A percentile compares a stretch with the other conserved stretches of the same genome.
Evolutionary conservation across 148 eudicot genomes (phyloP).

Genomic region (Agrostemma githago): DNA sequence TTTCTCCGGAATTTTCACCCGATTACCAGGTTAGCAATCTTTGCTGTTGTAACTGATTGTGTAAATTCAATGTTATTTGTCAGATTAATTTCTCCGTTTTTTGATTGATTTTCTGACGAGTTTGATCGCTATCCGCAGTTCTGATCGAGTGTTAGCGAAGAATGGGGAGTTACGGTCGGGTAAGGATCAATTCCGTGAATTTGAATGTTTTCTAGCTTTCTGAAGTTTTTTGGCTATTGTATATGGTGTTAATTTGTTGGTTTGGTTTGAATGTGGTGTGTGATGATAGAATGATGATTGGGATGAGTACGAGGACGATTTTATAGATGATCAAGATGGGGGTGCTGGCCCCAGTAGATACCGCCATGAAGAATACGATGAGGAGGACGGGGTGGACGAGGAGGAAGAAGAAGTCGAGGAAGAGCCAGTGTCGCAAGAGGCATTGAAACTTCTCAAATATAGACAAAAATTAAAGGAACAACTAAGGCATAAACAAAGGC

Average conservation of each 20-base stretch:
- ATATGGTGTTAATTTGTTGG: not conserved
- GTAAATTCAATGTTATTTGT: not conserved
- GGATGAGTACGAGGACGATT: constrained; percentile 26
- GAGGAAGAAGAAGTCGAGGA: constrained; percentile 24
- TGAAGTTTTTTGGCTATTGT: not conserved
- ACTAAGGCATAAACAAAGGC: constrained; percentile 51
- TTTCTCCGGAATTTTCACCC: not conserved
- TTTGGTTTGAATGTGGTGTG: not conserved
- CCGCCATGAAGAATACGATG: not conserved
- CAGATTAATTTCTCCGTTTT: not conserved
- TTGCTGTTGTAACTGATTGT: not conserved
- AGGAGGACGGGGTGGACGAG: constrained; percentile 11
- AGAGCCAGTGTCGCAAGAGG: constrained; percentile 51
- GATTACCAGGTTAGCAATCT: not conserved
- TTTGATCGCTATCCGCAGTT: not conserved
- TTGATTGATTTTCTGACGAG: not conserved
- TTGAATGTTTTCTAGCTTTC: not conserved
- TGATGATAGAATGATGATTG: constrained; percentile 17
- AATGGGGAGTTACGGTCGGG: constrained; percentile 17
- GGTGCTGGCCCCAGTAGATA: constrained; percentile 6
- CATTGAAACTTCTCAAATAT: constrained; percentile 53
- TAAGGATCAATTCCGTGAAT: not conserved
- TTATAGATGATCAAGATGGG: constrained; percentile 21
- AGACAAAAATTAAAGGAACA: constrained; percentile 65
- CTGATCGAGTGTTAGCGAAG: not conserved